phyloP scores from a whole-genome alignment of 306 rosid species.

The Pyrus bretschneideri region DNA sequence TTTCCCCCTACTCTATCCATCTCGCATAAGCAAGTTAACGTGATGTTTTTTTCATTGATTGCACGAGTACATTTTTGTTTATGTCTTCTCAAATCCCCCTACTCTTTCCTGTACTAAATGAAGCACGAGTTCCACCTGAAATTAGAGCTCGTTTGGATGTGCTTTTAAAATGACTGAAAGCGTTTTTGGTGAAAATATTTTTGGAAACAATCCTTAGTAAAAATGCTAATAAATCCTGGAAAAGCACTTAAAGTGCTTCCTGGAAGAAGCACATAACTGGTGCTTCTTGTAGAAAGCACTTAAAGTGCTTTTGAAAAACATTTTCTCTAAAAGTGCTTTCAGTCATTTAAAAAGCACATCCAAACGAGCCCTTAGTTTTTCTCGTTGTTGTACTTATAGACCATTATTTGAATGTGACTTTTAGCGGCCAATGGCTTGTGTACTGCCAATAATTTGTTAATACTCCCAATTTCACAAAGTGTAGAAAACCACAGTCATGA shows the following conservation, averaged over 20 bases:
- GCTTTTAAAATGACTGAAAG: too few relatives aligned
- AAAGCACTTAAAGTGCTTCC: too few relatives aligned
- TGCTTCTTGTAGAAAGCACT: too few relatives aligned
- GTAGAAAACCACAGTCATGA: neutral
- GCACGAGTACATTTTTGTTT: neutral
- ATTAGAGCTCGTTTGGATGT: neutral
- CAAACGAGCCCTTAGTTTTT: neutral
- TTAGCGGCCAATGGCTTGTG: neutral
- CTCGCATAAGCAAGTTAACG: neutral
- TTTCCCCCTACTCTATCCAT: neutral
- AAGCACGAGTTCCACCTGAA: neutral
- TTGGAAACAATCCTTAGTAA: too few relatives aligned
- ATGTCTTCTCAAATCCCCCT: neutral
- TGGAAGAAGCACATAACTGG: too few relatives aligned
- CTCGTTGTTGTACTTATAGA: neutral
- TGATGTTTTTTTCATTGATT: neutral
- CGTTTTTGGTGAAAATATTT: too few relatives aligned
- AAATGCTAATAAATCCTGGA: too few relatives aligned
- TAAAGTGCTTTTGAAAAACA: too few relatives aligned
- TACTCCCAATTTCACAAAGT: neutral
- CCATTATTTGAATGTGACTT: neutral
- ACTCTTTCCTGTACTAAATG: neutral
- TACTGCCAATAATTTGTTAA: neutral
- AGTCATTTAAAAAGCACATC: too few relatives aligned
- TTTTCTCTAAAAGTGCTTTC: too few relatives aligned